phyloP scores from a whole-genome alignment of 2,329 filamentous ascomycete genomes.

The Hirsutella minnesotensis region DNA sequence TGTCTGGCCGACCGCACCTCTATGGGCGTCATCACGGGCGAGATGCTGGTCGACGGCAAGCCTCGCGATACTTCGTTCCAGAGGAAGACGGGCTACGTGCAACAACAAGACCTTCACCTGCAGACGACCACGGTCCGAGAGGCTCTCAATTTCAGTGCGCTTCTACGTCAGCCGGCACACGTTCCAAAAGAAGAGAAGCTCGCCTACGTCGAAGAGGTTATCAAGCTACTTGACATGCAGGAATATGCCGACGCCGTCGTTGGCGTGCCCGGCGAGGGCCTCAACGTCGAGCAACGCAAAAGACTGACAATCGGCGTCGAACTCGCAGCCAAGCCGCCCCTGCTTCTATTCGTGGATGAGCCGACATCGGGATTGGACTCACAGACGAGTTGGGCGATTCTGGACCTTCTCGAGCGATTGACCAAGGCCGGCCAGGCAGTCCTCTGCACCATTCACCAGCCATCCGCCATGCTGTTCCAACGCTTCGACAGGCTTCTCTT shows the following conservation, averaged over 20 bases:
- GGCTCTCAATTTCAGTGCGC: constrained; percentile 73
- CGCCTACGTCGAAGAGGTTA: constrained; percentile 80
- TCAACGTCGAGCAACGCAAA: constrained; percentile 59
- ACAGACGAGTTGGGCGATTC: constrained; percentile 88
- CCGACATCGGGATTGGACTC: constrained; percentile 89
- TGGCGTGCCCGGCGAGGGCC: constrained; percentile 78
- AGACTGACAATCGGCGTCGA: constrained; percentile 94
- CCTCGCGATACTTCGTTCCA: constrained; percentile 75
- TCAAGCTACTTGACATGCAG: constrained; percentile 82
- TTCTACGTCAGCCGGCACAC: constrained; percentile 70
- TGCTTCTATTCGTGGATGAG: constrained; percentile 88
- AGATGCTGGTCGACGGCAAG: constrained; percentile 58
- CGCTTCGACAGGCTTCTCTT: constrained; percentile 76
- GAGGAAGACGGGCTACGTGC: constrained; percentile 82
- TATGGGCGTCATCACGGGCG: constrained; percentile 78
- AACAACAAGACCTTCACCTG: constrained; percentile 85
- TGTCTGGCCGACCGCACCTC: constrained; percentile 75
- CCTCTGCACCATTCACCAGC: constrained; percentile 95
- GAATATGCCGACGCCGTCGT: constrained; percentile 84
- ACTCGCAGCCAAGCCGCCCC: constrained; percentile 77
- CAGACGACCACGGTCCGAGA: constrained; percentile 79
- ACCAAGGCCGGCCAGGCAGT: constrained; percentile 84
- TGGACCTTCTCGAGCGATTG: constrained; percentile 78
- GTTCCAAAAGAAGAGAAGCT: constrained; percentile 68
- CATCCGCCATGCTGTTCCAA: constrained; percentile 90